Percentiles rank a stretch among this genome's conserved stretches.
Conservation (phyloP, 768 basidiomycete species). For the Tylopilus plumbeoviolaceoides region DNA sequence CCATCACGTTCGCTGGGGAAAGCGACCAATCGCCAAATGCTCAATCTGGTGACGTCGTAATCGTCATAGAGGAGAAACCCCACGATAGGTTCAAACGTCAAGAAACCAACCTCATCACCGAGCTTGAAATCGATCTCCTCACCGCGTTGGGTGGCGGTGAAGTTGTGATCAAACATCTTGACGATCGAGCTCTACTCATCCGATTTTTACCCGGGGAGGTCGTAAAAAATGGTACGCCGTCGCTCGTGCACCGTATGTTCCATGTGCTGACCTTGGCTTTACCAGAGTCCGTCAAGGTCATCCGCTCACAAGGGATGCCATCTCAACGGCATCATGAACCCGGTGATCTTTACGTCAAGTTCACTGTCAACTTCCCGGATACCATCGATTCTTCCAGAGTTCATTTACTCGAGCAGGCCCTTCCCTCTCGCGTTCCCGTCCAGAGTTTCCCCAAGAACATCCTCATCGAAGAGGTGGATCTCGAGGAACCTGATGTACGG, state of each 20-base stretch:
- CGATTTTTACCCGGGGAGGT: constrained; percentile 86
- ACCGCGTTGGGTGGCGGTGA: constrained; percentile 92
- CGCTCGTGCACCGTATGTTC: background rate
- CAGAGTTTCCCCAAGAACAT: constrained; percentile 65
- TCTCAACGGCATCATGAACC: constrained; percentile 96
- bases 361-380: constrained; percentile 89
- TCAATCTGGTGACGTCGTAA: constrained; percentile 90
- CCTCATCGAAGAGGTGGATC: constrained; percentile 76
- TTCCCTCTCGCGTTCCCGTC: constrained; percentile 71
- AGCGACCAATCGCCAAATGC: constrained; percentile 89
- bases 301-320: constrained; percentile 96
- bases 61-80: constrained; percentile 89
- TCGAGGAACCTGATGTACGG: constrained; percentile 71
- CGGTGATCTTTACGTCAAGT: constrained; percentile 87
- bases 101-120: constrained; percentile 81
- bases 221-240: constrained; percentile 79
- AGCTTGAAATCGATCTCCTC: constrained; percentile 89
- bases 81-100: constrained; percentile 87
- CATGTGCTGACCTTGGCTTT: constrained; percentile 1
- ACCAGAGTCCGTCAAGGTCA: constrained; percentile 83
- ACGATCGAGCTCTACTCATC: constrained; percentile 84
- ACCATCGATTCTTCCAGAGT: constrained; percentile 63
- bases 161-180: constrained; percentile 87
- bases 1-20: constrained; percentile 84
- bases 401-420: constrained; percentile 74